These are phyloP conservation scores for Fusarium oxysporum DNA, from an alignment of 2,329 filamentous ascomycete genomes.

Conservation along the genomic window DNA sequence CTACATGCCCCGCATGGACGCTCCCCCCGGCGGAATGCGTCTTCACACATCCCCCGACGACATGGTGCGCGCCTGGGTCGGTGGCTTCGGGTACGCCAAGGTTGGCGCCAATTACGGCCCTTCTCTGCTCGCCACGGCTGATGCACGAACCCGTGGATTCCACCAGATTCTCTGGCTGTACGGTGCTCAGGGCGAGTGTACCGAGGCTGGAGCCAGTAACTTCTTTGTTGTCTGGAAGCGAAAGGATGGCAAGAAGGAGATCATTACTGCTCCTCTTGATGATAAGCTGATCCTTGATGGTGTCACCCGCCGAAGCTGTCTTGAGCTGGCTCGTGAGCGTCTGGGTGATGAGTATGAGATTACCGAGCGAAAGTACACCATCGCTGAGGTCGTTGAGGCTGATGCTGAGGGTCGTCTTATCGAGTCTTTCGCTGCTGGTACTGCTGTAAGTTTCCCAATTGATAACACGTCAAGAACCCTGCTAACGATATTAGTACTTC, in stretches of 20 bases:
- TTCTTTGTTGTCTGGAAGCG: slow-evolving; percentile 86
- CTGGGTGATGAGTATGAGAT: slow-evolving; percentile 73
- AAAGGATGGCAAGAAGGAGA: slow-evolving; percentile 64
- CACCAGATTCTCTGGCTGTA: slow-evolving; percentile 97
- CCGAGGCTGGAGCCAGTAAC: slow-evolving; percentile 91
- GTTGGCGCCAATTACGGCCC: slow-evolving; percentile 95
- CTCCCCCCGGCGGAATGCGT: slow-evolving; percentile 69
- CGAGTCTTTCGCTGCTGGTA: slow-evolving; percentile 89
- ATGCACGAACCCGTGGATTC: slow-evolving; percentile 79
- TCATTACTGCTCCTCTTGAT: slow-evolving; percentile 86
- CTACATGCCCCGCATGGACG: slow-evolving; percentile 69
- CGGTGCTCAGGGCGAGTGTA: slow-evolving; percentile 80
- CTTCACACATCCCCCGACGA: slow-evolving; percentile 84
- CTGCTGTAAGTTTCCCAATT: slow-evolving; percentile 73
- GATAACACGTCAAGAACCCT: neutral
- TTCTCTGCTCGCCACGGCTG: slow-evolving; percentile 79
- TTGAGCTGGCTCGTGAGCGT: slow-evolving; percentile 77
- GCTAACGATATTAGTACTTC: slow-evolving; percentile 67
- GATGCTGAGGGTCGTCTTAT: slow-evolving; percentile 79
- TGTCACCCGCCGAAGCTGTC: slow-evolving; percentile 83
- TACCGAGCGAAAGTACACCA: slow-evolving; percentile 85
- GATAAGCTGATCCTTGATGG: slow-evolving; percentile 89
- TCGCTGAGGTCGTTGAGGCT: slow-evolving; percentile 80
- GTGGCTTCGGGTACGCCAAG: slow-evolving; percentile 92
- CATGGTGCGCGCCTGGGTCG: slow-evolving; percentile 91